phyloP scores from a whole-genome alignment of 2,329 filamentous ascomycete species.

The Byssothecium circinans region DNA sequence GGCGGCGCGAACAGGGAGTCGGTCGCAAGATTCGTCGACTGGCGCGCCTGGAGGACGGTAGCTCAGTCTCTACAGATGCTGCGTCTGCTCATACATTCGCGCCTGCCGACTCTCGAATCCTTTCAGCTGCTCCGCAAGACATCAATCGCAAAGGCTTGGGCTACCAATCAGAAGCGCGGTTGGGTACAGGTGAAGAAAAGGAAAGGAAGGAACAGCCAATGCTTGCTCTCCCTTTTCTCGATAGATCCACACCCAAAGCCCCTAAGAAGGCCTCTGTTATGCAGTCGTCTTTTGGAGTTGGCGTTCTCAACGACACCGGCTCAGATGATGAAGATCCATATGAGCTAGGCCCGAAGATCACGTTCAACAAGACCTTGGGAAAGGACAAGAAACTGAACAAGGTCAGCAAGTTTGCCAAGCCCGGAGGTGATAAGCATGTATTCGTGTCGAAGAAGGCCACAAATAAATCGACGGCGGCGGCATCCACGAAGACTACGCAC shows the following conservation, averaged over 20 bases:
- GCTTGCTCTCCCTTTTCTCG: constrained; percentile 28
- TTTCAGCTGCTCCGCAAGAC: constrained; percentile 65
- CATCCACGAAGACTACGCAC: constrained; percentile 65
- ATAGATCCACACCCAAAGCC: constrained; percentile 16
- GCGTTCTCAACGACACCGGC: constrained; percentile 86
- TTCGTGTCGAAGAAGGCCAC: constrained; percentile 71
- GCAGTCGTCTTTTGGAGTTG: constrained; percentile 80
- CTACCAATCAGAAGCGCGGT: constrained; percentile 60
- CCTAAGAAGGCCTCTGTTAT: constrained; percentile 51
- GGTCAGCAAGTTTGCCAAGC: constrained; percentile 59
- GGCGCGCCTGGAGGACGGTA: constrained; percentile 65
- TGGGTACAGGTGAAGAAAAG: constrained; percentile 44
- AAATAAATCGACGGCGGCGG: constrained; percentile 50
- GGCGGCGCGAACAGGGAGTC: constrained; percentile 90
- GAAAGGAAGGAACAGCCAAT: constrained; percentile 15
- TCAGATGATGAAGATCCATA: constrained; percentile 96
- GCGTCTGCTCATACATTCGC: constrained; percentile 73
- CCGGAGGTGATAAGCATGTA: constrained; percentile 67
- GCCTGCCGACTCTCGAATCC: constrained; percentile 75
- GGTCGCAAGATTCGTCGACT: constrained; percentile 80
- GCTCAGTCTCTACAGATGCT: constrained; percentile 44
- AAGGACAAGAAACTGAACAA: constrained; percentile 75
- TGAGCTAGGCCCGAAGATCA: constrained; percentile 86
- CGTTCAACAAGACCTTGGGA: constrained; percentile 79
- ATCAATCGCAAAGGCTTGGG: constrained; percentile 70